Base-by-base conservation (phyloP, 305 asterid species). In the Fraxinus floribunda region DNA sequence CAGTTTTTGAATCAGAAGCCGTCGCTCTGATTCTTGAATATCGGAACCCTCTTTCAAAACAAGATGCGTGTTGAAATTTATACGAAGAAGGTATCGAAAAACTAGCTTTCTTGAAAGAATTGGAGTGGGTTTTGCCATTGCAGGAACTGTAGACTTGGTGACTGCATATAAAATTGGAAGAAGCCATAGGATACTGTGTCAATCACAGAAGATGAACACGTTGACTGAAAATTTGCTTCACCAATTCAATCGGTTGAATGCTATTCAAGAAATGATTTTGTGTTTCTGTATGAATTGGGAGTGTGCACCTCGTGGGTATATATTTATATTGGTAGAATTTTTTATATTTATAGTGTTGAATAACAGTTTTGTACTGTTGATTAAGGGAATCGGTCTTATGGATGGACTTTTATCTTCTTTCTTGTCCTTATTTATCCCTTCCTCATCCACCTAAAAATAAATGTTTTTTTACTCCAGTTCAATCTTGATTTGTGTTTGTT, bases 1-100 rank as follows among this genome's bases (percentile, higher is more conserved):
- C 92, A 70, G 88, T 88, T 85, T 71, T 86, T 36, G 94, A 87
- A 83, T 91, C 97, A 60, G 97, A 86, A 88, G 94, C 92, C 76
- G 88, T 71, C 76, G 94, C 93, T 88, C 86, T 92, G 83, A 92
- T 36, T 44, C 87, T 88, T 36, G 71, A 78, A 80, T 85, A 79
- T 22, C 79, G 88, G 80, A 75, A 32, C 11, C 85, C 90, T 79
- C 77, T 78, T 13, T 52, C 85, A 52, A 85, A 87, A 72, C 62
- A 75, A 46, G 79, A 79, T 39, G 86, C 78, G 76, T 91, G 90
- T 34, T 79, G 30, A 75, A 91, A 89, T 85, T 87, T 85, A 77
- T 78, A 83, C 46, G 94, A 88, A 82, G 88, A 86, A 36, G 91
- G 88, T 13, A 55, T 55, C 66, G 83, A 84, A 80, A 84, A 79